Conservation (phyloP, 345 rosid genomes). For the Gossypium thurberi region DNA sequence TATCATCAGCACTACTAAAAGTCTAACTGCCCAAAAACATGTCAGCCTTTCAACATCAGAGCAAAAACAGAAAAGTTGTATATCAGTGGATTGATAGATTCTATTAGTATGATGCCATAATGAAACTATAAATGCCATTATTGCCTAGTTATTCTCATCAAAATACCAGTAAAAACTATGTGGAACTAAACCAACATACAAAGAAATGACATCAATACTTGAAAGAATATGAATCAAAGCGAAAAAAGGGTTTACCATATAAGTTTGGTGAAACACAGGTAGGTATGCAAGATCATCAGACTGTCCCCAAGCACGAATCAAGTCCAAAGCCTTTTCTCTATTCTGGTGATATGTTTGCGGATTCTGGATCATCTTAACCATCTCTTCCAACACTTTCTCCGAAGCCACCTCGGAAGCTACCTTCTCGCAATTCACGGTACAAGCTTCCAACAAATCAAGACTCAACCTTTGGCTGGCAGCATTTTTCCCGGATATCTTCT, state of each 20-base stretch:
- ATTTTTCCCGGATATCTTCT: slow-evolving; percentile 54
- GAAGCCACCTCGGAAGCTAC: slow-evolving; percentile 73
- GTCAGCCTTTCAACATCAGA: neutral
- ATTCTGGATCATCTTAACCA: slow-evolving; percentile 68
- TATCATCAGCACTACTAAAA: neutral
- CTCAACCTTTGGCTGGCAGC: slow-evolving; percentile 54
- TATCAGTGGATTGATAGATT: neutral
- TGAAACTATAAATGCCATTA: neutral
- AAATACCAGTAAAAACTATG: neutral
- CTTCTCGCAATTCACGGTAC: slow-evolving; percentile 71
- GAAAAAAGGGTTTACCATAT: slow-evolving; percentile 27
- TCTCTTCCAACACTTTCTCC: slow-evolving; percentile 79
- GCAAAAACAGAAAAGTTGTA: neutral
- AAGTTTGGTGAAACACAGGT: slow-evolving; percentile 72
- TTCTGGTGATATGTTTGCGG: slow-evolving; percentile 45
- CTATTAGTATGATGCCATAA: neutral
- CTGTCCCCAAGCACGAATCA: slow-evolving; percentile 79
- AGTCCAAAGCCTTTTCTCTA: slow-evolving; percentile 48
- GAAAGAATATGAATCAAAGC: neutral
- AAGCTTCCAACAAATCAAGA: slow-evolving; percentile 72
- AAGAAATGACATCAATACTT: neutral
- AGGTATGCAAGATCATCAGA: slow-evolving; percentile 71
- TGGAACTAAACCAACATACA: neutral
- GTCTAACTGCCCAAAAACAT: neutral
- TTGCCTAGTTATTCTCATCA: neutral